Percentiles rank a stretch among this genome's conserved stretches.
Evolutionary conservation across 176 grass and related monocot genomes (phyloP).

Genomic region (Zea mays): DNA sequence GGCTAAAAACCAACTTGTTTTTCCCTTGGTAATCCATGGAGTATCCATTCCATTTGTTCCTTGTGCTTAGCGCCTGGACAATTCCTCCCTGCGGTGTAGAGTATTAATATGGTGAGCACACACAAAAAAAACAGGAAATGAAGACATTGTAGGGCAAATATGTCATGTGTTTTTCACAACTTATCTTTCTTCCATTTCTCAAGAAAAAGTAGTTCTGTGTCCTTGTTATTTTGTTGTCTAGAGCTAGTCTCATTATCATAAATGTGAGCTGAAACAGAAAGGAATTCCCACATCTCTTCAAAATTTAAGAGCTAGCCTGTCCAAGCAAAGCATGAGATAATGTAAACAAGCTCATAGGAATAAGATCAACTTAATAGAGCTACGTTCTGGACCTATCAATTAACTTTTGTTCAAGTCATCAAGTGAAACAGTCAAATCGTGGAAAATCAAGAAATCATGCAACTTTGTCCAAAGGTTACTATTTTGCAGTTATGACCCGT

Average conservation of each 20-base stretch:
- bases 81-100: conserved; percentile 64
- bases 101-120: neutral
- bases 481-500: conserved; percentile 18
- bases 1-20: conserved; percentile 64
- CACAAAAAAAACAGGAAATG: conserved; percentile 23
- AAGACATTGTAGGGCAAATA: neutral
- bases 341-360: conserved; percentile 13
- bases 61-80: conserved; percentile 69
- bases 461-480: conserved; percentile 17
- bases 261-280: conserved; percentile 24
- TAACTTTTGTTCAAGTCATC: conserved; percentile 13
- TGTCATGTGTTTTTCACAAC: conserved; percentile 6
- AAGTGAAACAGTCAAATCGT: conserved; percentile 27
- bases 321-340: conserved; percentile 3
- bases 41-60: conserved; percentile 78
- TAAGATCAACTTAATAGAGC: conserved; percentile 17
- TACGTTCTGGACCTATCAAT: conserved; percentile 20
- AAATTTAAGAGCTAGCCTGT: conserved; percentile 18
- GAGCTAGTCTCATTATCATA: neutral
- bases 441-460: neutral
- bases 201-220: conserved; percentile 23
- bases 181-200: conserved; percentile 7
- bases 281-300: conserved; percentile 12
- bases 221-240: conserved; percentile 13
- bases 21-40: conserved; percentile 63